Evolutionary conservation across 2,329 filamentous ascomycete species (phyloP).

Genomic region (Thelonectria blattea): DNA sequence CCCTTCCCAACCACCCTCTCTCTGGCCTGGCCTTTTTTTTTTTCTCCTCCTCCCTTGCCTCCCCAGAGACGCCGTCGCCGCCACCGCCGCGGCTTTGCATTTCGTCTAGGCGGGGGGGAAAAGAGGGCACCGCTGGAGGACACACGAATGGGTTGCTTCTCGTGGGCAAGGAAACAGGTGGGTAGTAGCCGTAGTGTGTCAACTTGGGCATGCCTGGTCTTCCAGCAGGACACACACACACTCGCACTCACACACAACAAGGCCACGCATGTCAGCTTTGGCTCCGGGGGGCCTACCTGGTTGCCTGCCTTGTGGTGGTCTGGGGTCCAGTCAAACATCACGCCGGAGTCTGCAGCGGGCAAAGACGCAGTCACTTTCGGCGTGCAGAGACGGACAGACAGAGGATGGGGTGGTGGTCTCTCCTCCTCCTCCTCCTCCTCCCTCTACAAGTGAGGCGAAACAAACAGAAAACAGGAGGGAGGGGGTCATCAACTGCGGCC

Average conservation of each 20-base stretch:
- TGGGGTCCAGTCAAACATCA: constrained; percentile 7
- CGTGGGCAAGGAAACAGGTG: constrained; percentile 17
- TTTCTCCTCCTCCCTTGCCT: background rate
- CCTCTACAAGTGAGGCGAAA: too few species aligned
- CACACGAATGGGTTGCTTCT: background rate
- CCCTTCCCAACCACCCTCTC: background rate
- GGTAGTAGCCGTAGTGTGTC: constrained; percentile 27
- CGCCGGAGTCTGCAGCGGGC: constrained; percentile 6
- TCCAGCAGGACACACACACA: too few species aligned
- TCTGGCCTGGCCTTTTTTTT: background rate
- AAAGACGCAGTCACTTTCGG: constrained; percentile 15
- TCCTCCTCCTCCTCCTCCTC: too few species aligned
- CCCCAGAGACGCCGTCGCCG: background rate
- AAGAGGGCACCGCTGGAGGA: too few species aligned
- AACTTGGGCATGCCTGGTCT: too few species aligned
- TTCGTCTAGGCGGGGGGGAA: background rate
- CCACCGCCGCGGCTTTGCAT: background rate
- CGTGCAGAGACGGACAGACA: constrained; percentile 1
- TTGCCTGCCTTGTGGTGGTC: background rate
- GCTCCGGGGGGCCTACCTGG: background rate
- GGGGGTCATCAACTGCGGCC: background rate
- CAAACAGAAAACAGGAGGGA: too few species aligned
- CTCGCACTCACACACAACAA: background rate
- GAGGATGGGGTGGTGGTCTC: constrained; percentile 3
- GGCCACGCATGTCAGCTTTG: constrained; percentile 11